Evolutionary conservation across 768 basidiomycete species (phyloP).

Genomic region (Boletus fagicola): DNA sequence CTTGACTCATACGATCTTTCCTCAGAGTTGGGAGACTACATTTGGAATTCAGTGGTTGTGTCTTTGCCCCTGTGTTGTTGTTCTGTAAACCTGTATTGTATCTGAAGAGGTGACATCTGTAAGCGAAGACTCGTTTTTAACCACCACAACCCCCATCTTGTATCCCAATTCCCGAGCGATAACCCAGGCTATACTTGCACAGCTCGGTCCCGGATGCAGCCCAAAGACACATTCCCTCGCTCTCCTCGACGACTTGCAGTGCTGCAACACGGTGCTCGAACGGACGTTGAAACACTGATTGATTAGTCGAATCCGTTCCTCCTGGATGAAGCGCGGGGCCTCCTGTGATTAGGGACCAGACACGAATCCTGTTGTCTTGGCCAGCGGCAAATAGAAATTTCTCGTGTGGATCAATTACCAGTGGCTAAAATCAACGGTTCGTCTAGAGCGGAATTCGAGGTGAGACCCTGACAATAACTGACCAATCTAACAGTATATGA

Average conservation of each 20-base stretch:
- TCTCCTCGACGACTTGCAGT: conserved; percentile 50
- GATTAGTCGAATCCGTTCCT: not conserved
- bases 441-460: not conserved
- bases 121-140: conserved; percentile 2
- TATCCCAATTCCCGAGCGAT: conserved; percentile 18
- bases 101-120: not conserved
- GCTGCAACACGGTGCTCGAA: conserved; percentile 43
- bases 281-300: conserved; percentile 33
- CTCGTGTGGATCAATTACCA: conserved; percentile 54
- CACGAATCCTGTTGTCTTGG: conserved; percentile 59
- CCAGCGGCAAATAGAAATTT: conserved; percentile 69
- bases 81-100: conserved; percentile 14
- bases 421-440: conserved; percentile 46
- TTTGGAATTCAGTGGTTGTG: not conserved
- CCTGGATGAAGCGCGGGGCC: conserved; percentile 25
- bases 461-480: conserved; percentile 20
- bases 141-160: not conserved
- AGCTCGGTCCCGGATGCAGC: conserved; percentile 45
- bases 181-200: conserved; percentile 51
- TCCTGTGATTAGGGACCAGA: conserved; percentile 67
- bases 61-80: conserved; percentile 6
- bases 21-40: not conserved
- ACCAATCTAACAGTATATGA: conserved; percentile 51
- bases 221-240: conserved; percentile 48
- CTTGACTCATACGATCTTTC: not conserved